phyloP scores from a whole-genome alignment of 495 filamentous ascomycete species.

The Aspergillus sclerotioniger region DNA sequence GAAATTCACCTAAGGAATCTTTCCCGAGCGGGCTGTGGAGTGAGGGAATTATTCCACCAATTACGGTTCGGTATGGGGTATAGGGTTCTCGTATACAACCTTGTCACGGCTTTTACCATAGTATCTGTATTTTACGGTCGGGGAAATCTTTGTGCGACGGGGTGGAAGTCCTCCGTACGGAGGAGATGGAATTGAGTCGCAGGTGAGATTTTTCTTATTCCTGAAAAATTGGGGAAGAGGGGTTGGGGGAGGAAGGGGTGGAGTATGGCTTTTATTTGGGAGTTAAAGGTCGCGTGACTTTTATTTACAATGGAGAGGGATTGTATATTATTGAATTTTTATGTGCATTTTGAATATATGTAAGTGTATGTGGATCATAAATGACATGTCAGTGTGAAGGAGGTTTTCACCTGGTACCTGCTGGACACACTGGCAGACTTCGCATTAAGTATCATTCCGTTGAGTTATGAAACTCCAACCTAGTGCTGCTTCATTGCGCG shows the following conservation, averaged over 20 bases:
- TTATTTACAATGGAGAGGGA: not conserved
- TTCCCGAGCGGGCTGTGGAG: not conserved
- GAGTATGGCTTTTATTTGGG: not conserved
- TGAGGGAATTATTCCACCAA: not conserved
- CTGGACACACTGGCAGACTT: not conserved
- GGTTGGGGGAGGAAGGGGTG: too few relatives aligned
- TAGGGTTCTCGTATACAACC: too few relatives aligned
- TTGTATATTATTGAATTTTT: slow-evolving; percentile 1
- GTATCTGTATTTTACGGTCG: too few relatives aligned
- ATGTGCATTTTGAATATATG: not conserved
- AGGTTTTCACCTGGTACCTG: not conserved
- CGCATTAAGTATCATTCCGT: not conserved
- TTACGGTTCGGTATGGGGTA: not conserved
- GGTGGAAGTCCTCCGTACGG: too few relatives aligned
- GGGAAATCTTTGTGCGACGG: too few relatives aligned
- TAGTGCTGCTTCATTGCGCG: not conserved
- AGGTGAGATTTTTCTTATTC: too few relatives aligned
- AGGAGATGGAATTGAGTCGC: too few relatives aligned
- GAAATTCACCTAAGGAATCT: not conserved
- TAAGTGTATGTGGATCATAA: not conserved
- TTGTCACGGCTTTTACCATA: too few relatives aligned
- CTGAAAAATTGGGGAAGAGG: not conserved
- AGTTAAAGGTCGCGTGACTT: too few relatives aligned
- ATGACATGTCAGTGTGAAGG: not conserved
- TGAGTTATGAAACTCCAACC: not conserved